A percentile compares a stretch with the other conserved stretches of the same genome.
These are phyloP conservation scores for Hypoxylon subgilvum DNA, from an alignment of 495 filamentous ascomycete species.

Conservation along the genomic window DNA sequence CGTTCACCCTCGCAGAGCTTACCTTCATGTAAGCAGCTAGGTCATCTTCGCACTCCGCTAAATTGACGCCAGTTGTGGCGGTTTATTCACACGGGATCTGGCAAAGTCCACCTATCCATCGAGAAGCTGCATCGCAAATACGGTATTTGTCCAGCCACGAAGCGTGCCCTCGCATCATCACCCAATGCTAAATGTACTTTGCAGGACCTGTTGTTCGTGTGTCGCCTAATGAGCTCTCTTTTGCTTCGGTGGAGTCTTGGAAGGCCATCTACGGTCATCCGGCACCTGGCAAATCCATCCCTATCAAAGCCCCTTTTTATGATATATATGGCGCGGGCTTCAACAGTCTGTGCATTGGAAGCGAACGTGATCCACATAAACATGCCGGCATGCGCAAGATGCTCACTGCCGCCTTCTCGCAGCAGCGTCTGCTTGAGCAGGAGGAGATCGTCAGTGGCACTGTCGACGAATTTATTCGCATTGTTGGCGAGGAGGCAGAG, in stretches of 20 bases:
- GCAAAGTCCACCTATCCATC: neutral
- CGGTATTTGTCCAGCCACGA: neutral
- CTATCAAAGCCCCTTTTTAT: neutral
- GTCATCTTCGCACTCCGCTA: neutral
- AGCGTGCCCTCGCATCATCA: neutral
- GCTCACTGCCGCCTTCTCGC: neutral
- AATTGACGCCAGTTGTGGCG: neutral
- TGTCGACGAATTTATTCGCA: neutral
- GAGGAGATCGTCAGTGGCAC: neutral
- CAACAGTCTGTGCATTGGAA: neutral
- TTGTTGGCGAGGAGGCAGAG: neutral
- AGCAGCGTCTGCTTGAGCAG: neutral
- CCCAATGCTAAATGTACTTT: neutral
- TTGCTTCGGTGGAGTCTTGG: neutral
- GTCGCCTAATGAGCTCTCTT: neutral
- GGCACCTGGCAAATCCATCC: neutral
- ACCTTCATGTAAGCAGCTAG: neutral
- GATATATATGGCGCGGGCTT: neutral
- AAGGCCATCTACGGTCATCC: neutral
- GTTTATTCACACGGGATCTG: neutral
- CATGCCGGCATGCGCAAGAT: neutral
- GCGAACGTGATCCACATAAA: neutral
- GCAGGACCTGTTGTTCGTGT: neutral
- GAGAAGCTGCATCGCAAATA: neutral
- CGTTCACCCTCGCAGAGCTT: too few relatives aligned